phyloP scores from a whole-genome alignment of 257 asterid genomes.

The Nicotiana paniculata region DNA sequence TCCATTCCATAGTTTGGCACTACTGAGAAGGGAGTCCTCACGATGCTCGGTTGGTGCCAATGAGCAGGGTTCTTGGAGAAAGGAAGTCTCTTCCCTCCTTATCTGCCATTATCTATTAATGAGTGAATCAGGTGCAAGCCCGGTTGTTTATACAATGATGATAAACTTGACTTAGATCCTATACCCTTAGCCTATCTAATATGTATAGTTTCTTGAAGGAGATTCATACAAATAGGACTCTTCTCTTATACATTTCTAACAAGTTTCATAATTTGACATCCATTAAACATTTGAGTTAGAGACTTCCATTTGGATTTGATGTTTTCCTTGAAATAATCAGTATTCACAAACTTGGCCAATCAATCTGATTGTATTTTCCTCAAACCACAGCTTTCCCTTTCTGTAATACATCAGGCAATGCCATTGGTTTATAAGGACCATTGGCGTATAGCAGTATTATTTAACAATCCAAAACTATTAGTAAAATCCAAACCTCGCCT shows the following conservation, averaged over 20 bases:
- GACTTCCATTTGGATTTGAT: neutral
- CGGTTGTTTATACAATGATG: neutral
- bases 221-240: neutral
- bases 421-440: neutral
- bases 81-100: neutral
- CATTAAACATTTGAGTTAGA: neutral
- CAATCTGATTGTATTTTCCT: neutral
- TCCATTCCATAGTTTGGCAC: neutral
- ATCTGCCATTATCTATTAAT: neutral
- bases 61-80: neutral
- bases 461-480: neutral
- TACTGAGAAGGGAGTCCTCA: neutral
- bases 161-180: neutral
- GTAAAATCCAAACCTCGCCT: neutral
- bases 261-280: neutral
- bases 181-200: neutral
- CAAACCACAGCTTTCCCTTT: neutral
- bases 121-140: neutral
- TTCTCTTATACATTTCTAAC: neutral
- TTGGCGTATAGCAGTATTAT: neutral
- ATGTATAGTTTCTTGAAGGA: neutral
- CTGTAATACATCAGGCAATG: neutral
- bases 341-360: neutral
- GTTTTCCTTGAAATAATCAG: neutral
- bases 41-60: neutral